These are phyloP conservation scores for Gloeostereum incarnatum DNA, from an alignment of 768 basidiomycete species.

Conservation along the genomic window DNA sequence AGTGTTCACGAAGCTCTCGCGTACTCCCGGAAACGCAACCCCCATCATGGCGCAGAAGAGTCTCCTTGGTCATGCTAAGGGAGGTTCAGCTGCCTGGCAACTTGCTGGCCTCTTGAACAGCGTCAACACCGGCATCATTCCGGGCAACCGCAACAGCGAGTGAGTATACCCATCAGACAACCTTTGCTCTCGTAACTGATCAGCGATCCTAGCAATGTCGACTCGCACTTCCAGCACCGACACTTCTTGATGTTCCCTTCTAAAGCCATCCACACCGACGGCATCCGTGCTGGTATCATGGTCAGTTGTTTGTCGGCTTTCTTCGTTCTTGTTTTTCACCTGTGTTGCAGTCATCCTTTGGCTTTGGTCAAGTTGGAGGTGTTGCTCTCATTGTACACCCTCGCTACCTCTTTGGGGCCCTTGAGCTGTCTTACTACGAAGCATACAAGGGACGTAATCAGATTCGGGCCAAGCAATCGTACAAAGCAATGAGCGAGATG, in stretches of 20 bases:
- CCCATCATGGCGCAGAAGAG: constrained; percentile 98
- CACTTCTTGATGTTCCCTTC: constrained; percentile 96
- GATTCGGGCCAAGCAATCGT: constrained; percentile 58
- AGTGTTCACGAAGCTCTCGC: constrained; percentile 80
- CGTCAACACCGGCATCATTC: constrained; percentile 77
- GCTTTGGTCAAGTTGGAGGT: constrained; percentile 98
- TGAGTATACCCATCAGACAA: constrained; percentile 31
- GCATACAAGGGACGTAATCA: constrained; percentile 66
- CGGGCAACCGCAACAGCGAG: constrained; percentile 96
- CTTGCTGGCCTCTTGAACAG: constrained; percentile 87
- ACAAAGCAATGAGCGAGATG: constrained; percentile 92
- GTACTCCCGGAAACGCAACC: constrained; percentile 92
- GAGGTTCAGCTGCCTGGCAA: constrained; percentile 98
- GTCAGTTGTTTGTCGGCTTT: constrained; percentile 28
- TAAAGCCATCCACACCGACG: constrained; percentile 90
- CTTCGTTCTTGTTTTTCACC: constrained; percentile 3
- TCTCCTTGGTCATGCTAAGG: constrained; percentile 95
- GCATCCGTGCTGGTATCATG: constrained; percentile 83
- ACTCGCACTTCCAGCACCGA: constrained; percentile 84
- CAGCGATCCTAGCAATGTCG: constrained; percentile 63
- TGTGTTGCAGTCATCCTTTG: constrained; percentile 76
- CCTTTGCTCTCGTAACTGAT: constrained; percentile 2
- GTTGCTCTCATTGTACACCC: constrained; percentile 84
- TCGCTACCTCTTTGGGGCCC: constrained; percentile 78
- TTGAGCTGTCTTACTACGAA: constrained; percentile 71